Conservation (phyloP, 495 filamentous ascomycete genomes). For the Polyplosphaeria fusca region DNA sequence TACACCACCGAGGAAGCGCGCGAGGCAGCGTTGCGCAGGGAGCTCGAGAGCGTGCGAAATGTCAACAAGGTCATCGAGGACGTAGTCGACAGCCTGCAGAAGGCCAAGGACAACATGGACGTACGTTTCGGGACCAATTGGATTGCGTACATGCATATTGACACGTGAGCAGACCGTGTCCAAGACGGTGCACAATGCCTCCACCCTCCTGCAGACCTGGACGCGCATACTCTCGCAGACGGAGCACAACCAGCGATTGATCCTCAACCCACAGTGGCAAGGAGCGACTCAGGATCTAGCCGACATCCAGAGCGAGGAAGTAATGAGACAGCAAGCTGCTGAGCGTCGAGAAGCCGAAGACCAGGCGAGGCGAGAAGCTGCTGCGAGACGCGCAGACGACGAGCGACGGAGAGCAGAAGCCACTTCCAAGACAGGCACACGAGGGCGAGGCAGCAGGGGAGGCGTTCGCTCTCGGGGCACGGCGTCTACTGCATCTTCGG, state of each 20-base stretch:
- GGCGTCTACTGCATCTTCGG: slow-evolving; percentile 5
- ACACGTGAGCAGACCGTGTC: slow-evolving; percentile 66
- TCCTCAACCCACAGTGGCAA: slow-evolving; percentile 85
- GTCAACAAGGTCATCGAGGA: slow-evolving; percentile 86
- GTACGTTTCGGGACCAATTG: slow-evolving; percentile 47
- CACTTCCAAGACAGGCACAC: slow-evolving; percentile 46
- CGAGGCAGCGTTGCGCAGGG: slow-evolving; percentile 68
- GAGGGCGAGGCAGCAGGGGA: slow-evolving; percentile 38
- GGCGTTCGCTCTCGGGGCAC: slow-evolving; percentile 28
- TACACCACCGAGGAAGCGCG: slow-evolving; percentile 68
- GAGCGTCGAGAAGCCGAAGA: slow-evolving; percentile 72
- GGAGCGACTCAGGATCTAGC: slow-evolving; percentile 79
- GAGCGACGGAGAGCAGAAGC: slow-evolving; percentile 53
- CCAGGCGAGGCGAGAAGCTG: slow-evolving; percentile 70
- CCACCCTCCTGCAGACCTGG: slow-evolving; percentile 92
- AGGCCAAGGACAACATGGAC: slow-evolving; percentile 87
- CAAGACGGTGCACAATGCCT: slow-evolving; percentile 79
- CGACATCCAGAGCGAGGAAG: slow-evolving; percentile 75
- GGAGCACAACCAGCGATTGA: slow-evolving; percentile 90
- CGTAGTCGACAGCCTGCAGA: slow-evolving; percentile 72
- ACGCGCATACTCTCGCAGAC: slow-evolving; percentile 93
- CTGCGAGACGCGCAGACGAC: slow-evolving; percentile 64
- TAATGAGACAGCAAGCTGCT: slow-evolving; percentile 65
- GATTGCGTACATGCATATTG: not conserved
- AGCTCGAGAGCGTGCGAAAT: slow-evolving; percentile 75